Conservation (phyloP, 2,329 filamentous ascomycete species). For the Fusarium sp. region DNA sequence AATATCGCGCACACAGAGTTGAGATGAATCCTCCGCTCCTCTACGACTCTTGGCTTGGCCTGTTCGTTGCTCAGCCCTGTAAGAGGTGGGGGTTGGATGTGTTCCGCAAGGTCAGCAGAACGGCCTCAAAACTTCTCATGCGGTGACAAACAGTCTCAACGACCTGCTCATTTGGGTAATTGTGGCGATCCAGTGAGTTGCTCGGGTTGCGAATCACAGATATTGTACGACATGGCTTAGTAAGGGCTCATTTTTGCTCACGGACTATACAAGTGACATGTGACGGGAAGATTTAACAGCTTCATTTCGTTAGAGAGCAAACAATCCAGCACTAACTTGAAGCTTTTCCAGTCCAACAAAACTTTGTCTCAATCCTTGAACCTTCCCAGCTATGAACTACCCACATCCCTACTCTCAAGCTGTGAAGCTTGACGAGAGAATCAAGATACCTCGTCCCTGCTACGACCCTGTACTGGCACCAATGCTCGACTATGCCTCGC, state of each 20-base stretch:
- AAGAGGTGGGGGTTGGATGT: not conserved
- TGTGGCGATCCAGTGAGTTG: not conserved
- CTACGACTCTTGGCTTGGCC: not conserved
- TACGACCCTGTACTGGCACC: not conserved
- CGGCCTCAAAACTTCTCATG: conserved; percentile 11
- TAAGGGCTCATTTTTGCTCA: not conserved
- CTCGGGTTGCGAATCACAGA: not conserved
- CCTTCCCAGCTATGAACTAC: not conserved
- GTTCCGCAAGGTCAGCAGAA: not conserved
- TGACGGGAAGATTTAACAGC: not conserved
- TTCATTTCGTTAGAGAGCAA: not conserved
- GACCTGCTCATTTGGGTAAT: not conserved
- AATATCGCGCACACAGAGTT: too few relatives aligned
- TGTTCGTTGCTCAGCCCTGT: not conserved
- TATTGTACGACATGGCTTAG: not conserved
- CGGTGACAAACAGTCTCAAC: too few relatives aligned
- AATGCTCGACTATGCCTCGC: conserved; percentile 7
- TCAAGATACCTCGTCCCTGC: not conserved
- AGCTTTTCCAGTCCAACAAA: not conserved
- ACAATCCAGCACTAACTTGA: not conserved
- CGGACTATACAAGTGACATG: not conserved
- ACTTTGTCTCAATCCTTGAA: accelerated
- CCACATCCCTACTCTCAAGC: conserved; percentile 11
- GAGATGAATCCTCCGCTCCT: not conserved
- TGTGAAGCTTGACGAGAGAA: conserved; percentile 1